Evolutionary conservation across 176 grass and related monocot species (phyloP).

Genomic region (Zoysia pacifica): DNA sequence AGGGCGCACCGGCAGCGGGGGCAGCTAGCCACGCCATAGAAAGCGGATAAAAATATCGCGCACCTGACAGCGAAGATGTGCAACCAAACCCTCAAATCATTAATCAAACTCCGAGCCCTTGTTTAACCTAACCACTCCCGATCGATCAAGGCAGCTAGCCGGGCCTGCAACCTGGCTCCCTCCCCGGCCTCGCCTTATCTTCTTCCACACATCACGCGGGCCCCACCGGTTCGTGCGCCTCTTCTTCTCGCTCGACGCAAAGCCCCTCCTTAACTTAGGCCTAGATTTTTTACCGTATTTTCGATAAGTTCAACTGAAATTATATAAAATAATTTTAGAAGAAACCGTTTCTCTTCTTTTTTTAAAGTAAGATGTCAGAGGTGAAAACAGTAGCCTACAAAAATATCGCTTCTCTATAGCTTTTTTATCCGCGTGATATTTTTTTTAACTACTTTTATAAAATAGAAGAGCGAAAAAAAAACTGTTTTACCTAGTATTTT

Average conservation of each 20-base stretch:
- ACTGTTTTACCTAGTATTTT: no score
- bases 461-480: no score
- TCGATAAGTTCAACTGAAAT: no score
- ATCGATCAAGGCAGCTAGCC: conserved; percentile 3
- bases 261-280: background rate
- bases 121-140: conserved; percentile 35
- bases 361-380: no score
- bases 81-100: conserved; percentile 19
- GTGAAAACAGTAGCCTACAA: no score
- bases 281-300: no score
- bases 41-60: background rate
- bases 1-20: background rate
- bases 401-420: no score
- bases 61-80: conserved; percentile 20
- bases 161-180: background rate
- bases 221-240: conserved; percentile 9
- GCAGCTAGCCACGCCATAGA: conserved; percentile 13
- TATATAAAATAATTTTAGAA: no score
- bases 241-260: conserved; percentile 25
- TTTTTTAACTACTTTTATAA: no score
- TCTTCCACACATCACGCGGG: conserved; percentile 51
- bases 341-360: no score
- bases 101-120: conserved; percentile 20
- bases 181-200: conserved; percentile 46
- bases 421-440: no score